phyloP scores from a whole-genome alignment of 345 rosid species.

The Salix dunnii region DNA sequence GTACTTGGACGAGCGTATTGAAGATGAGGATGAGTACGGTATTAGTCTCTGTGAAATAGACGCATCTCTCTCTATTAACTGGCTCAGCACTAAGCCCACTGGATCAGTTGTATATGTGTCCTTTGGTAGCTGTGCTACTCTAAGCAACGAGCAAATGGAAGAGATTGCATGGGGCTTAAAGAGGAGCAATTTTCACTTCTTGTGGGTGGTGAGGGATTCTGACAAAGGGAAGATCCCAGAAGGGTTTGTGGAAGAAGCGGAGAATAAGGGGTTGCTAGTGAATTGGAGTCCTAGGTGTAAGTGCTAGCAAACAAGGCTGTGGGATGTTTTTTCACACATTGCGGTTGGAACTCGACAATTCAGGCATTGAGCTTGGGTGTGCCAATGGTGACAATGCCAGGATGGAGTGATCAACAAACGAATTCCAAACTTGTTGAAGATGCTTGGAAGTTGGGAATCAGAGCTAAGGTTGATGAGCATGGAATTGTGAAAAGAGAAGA shows the following conservation, averaged over 20 bases:
- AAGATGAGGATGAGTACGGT: conserved; percentile 43
- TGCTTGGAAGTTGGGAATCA: conserved; percentile 25
- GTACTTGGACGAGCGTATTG: conserved; percentile 47
- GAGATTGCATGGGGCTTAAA: conserved; percentile 48
- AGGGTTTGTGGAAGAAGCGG: conserved; percentile 14
- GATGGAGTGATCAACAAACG: conserved; percentile 26
- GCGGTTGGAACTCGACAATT: conserved; percentile 33
- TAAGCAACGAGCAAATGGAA: conserved; percentile 42
- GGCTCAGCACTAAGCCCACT: conserved; percentile 49
- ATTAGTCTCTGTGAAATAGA: conserved; percentile 42
- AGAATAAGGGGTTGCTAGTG: neutral
- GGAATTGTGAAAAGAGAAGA: conserved; percentile 22
- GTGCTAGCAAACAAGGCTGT: conserved; percentile 9
- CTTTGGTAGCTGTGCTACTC: conserved; percentile 58
- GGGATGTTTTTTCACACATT: conserved; percentile 24
- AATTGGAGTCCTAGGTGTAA: conserved; percentile 19
- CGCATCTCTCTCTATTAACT: conserved; percentile 23
- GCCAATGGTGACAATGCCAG: conserved; percentile 28
- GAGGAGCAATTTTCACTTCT: conserved; percentile 29
- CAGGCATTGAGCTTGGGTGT: conserved; percentile 30
- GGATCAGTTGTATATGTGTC: conserved; percentile 56
- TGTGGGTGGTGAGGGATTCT: conserved; percentile 53
- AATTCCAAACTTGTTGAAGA: conserved; percentile 25
- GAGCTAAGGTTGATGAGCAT: conserved; percentile 19
- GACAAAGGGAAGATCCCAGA: conserved; percentile 46